phyloP scores from a whole-genome alignment of 345 rosid species.

The Eucalyptus cloeziana region DNA sequence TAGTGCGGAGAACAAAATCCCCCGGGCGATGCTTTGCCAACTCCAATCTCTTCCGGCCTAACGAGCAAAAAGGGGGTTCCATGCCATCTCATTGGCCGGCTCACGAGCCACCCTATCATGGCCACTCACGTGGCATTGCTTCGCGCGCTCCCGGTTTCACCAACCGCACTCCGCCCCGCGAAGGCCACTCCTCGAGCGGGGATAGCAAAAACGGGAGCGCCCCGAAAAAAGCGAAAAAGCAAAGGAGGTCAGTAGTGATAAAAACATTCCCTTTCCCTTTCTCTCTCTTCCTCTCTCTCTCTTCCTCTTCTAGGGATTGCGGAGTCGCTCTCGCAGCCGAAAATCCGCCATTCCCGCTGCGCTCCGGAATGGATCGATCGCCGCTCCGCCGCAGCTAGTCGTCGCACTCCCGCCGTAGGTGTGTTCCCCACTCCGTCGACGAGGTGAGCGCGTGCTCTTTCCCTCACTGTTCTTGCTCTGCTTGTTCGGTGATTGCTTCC shows the following conservation, averaged over 20 bases:
- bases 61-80: not conserved
- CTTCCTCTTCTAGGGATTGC: constrained; percentile 27
- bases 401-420: not conserved
- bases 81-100: not conserved
- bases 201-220: constrained; percentile 24
- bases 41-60: not conserved
- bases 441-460: not conserved
- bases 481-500: not conserved
- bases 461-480: not conserved
- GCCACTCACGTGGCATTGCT: not conserved
- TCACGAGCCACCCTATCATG: not conserved
- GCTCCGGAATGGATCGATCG: constrained; percentile 24
- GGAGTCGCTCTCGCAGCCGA: constrained; percentile 10
- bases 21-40: not conserved
- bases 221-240: not conserved
- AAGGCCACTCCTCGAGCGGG: not conserved
- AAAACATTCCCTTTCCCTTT: constrained; percentile 8
- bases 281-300: constrained; percentile 4
- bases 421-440: not conserved
- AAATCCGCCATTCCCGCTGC: not conserved
- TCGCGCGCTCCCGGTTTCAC: not conserved
- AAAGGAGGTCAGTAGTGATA: not conserved
- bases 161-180: not conserved
- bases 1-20: not conserved
- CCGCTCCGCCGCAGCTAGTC: not conserved